Evolutionary conservation across 2,329 filamentous ascomycete genomes (phyloP).

Genomic region (Dothistroma septosporum): DNA sequence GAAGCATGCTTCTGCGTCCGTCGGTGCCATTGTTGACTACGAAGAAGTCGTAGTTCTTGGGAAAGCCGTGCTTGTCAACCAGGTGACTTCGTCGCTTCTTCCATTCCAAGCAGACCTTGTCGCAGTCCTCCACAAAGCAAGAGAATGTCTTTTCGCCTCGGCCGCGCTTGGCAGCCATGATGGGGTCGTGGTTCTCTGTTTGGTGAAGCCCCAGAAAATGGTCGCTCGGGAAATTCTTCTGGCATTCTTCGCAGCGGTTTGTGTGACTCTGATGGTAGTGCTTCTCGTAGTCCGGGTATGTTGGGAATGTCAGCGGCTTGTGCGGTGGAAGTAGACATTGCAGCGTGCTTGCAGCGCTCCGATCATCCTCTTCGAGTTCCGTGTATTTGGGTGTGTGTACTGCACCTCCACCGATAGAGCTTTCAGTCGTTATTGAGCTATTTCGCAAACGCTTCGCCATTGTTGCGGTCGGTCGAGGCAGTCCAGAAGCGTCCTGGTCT

Average conservation of each 20-base stretch:
- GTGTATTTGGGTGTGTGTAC: slow-evolving; percentile 41
- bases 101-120: slow-evolving; percentile 74
- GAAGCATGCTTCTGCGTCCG: slow-evolving; percentile 71
- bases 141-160: slow-evolving; percentile 85
- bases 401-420: slow-evolving; percentile 19
- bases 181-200: slow-evolving; percentile 83
- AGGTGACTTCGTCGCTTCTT: slow-evolving; percentile 83
- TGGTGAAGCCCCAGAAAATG: slow-evolving; percentile 81
- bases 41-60: slow-evolving; percentile 77
- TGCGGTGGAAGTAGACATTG: slow-evolving; percentile 80
- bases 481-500: not conserved
- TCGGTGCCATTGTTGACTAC: slow-evolving; percentile 89
- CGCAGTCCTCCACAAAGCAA: slow-evolving; percentile 87
- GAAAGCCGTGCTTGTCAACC: slow-evolving; percentile 92
- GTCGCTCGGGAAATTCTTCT: slow-evolving; percentile 80
- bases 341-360: slow-evolving; percentile 53
- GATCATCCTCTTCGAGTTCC: slow-evolving; percentile 51
- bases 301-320: slow-evolving; percentile 64
- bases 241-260: slow-evolving; percentile 80
- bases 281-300: slow-evolving; percentile 76
- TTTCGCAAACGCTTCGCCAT: slow-evolving; percentile 61
- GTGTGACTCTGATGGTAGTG: slow-evolving; percentile 79
- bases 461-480: slow-evolving; percentile 9
- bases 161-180: slow-evolving; percentile 67
- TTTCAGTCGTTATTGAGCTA: slow-evolving; percentile 32